These are phyloP conservation scores for Aspergillus piperis DNA, from an alignment of 2,329 filamentous ascomycete genomes.

Conservation along the genomic window DNA sequence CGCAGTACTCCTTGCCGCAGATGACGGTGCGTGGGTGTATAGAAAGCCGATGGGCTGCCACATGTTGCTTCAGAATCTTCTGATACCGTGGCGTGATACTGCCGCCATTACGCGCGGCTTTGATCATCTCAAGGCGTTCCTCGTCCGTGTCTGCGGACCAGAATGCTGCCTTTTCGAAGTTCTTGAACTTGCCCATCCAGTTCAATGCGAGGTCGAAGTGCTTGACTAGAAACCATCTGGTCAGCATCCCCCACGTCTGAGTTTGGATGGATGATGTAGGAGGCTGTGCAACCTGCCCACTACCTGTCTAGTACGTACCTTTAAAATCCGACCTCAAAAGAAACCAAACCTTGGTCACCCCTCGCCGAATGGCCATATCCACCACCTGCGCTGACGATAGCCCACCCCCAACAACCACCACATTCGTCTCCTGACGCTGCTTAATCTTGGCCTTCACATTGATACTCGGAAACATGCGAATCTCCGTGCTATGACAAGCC, in stretches of 20 bases:
- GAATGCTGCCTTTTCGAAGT: slow-evolving; percentile 73
- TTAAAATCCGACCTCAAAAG: slow-evolving; percentile 61
- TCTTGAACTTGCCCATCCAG: slow-evolving; percentile 83
- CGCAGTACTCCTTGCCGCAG: slow-evolving; percentile 53
- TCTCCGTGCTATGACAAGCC: slow-evolving; percentile 66
- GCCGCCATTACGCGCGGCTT: slow-evolving; percentile 70
- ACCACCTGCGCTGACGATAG: slow-evolving; percentile 74
- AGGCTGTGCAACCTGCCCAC: slow-evolving; percentile 37
- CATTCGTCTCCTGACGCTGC: slow-evolving; percentile 54
- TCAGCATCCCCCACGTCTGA: background rate
- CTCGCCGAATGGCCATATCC: slow-evolving; percentile 64
- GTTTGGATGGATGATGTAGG: background rate
- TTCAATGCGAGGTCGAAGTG: slow-evolving; percentile 74
- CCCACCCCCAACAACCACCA: slow-evolving; percentile 74
- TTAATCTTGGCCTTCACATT: slow-evolving; percentile 57
- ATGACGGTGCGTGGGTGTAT: slow-evolving; percentile 63
- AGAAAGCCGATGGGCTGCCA: slow-evolving; percentile 53
- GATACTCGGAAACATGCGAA: slow-evolving; percentile 59
- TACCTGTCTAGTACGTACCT: slow-evolving; percentile 34
- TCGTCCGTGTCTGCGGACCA: slow-evolving; percentile 74
- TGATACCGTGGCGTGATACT: slow-evolving; percentile 70
- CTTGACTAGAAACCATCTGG: slow-evolving; percentile 54
- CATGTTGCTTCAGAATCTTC: slow-evolving; percentile 65
- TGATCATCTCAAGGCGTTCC: slow-evolving; percentile 67
- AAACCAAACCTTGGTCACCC: slow-evolving; percentile 68